Base-by-base conservation (phyloP, 2,329 filamentous ascomycete species). In the Bipolaris cookei region DNA sequence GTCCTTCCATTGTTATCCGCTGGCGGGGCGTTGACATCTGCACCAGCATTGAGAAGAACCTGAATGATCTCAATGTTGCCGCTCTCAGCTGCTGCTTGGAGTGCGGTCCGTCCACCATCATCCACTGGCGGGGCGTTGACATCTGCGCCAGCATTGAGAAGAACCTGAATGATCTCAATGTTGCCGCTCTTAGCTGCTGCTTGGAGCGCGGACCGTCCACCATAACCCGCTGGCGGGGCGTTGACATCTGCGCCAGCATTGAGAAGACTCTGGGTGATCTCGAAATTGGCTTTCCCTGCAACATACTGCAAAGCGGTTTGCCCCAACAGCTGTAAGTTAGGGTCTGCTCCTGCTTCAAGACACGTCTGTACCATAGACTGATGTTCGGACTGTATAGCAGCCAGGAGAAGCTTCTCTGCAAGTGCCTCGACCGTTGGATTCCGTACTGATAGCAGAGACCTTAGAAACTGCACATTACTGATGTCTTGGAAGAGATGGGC, bases 301-400 rank as follows among this genome's bases (percentile, higher is more conserved):
- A 16, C 16, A 34, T 32, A 46, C 28, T 46, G 44, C n/a, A 46
- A 34, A 46, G 44, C 44, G 16, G 44, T 46, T 46, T 16, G 38
- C 38, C 38, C 38, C 6, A 18, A 41, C 7, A 41, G 38, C 16
- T 16, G n/a, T 41, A 16, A 41, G 38, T 41, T 21, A 41, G 38
- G 38, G n/a, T 41, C 38, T 41, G 16, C 38, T 41, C 38, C 38
- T 41, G 38, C 38, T 41, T 41, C 38, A 20, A 41, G 16, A 10
- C 18, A 41, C 18, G 38, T 16, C 16, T 41, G 16, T 41, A 16
- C 38, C 8, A 41, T 23, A 20, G 21, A 41, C 18, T 21, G 38
- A 41, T 41, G 6, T 41, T 41, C 38, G 21, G 38, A 41, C 20
- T 41, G 38, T 41, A 41, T 41, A 41, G 38, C 38, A 41, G 38